Conservation (phyloP, 1,284 basidiomycete genomes). For the Trichosporon sp. region DNA sequence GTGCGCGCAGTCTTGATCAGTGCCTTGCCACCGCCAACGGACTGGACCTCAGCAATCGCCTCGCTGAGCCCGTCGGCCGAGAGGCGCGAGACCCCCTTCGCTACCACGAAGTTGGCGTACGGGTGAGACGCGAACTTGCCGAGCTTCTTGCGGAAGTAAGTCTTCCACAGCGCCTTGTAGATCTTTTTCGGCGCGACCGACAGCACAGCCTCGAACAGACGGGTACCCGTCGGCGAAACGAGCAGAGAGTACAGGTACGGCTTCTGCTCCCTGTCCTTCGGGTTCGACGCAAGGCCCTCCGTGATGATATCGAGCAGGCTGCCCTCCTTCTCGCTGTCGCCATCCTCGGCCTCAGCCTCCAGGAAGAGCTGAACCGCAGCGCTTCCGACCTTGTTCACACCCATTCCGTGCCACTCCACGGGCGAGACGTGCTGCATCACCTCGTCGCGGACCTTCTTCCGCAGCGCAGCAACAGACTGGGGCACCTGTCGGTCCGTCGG, state of each 20-base stretch:
- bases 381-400: slow-evolving; percentile 76
- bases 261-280: slow-evolving; percentile 34
- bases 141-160: slow-evolving; percentile 74
- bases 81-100: slow-evolving; percentile 70
- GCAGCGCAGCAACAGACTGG: slow-evolving; percentile 24
- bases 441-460: slow-evolving; percentile 59
- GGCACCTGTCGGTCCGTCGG: slow-evolving; percentile 47
- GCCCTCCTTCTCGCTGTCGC: slow-evolving; percentile 63
- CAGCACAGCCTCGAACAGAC: slow-evolving; percentile 78
- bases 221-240: slow-evolving; percentile 81
- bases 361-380: slow-evolving; percentile 79
- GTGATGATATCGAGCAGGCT: slow-evolving; percentile 81
- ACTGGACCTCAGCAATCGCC: slow-evolving; percentile 66
- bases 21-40: slow-evolving; percentile 59
- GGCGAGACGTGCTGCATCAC: slow-evolving; percentile 64
- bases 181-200: slow-evolving; percentile 64
- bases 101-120: slow-evolving; percentile 87
- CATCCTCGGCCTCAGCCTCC: slow-evolving; percentile 72
- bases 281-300: slow-evolving; percentile 67
- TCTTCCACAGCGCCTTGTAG: slow-evolving; percentile 71
- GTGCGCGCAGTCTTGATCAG: slow-evolving; percentile 64
- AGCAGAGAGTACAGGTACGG: slow-evolving; percentile 68
- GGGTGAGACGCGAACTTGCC: slow-evolving; percentile 75
- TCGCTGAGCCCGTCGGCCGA: slow-evolving; percentile 63
- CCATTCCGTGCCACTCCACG: slow-evolving; percentile 79